Conservation (phyloP, 2,329 filamentous ascomycete species). For the Thielaviopsis musarum region DNA sequence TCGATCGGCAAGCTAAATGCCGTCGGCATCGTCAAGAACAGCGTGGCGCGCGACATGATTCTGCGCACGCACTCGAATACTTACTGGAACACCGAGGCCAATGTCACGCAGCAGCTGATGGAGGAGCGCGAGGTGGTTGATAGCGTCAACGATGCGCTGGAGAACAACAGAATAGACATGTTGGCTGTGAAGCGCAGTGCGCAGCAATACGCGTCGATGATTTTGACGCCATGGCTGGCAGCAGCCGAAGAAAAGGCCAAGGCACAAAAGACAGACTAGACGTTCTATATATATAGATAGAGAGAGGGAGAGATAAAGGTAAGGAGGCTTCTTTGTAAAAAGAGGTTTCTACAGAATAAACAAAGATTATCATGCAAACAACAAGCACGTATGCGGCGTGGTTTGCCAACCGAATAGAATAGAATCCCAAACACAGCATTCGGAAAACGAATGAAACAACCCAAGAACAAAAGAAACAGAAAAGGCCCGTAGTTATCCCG, state of each 20-base stretch:
- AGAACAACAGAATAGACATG: constrained; percentile 43
- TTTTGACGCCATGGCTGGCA: constrained; percentile 16
- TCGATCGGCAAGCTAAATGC: constrained; percentile 53
- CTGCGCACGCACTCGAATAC: constrained; percentile 47
- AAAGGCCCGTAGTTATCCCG: not conserved
- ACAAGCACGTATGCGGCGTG: not conserved
- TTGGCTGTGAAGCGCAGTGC: constrained; percentile 44
- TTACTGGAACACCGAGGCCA: constrained; percentile 71
- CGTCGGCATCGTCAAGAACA: constrained; percentile 63
- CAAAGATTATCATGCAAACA: not conserved
- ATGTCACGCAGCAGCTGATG: constrained; percentile 56
- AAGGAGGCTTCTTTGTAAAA: not conserved
- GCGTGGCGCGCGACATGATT: constrained; percentile 53
- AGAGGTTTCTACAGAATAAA: not conserved
- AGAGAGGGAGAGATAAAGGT: not conserved
- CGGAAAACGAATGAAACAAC: not conserved
- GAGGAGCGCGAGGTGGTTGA: constrained; percentile 62
- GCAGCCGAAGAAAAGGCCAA: constrained; percentile 9
- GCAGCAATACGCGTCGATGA: constrained; percentile 38
- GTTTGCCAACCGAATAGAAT: not conserved
- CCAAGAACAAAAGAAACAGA: not conserved
- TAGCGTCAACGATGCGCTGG: constrained; percentile 50
- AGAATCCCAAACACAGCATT: not conserved
- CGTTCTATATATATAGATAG: not conserved
- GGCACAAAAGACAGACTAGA: not conserved